These are phyloP conservation scores for Effrenium voratum DNA, from an alignment of 73 alveolate species.

Conservation along the genomic window DNA sequence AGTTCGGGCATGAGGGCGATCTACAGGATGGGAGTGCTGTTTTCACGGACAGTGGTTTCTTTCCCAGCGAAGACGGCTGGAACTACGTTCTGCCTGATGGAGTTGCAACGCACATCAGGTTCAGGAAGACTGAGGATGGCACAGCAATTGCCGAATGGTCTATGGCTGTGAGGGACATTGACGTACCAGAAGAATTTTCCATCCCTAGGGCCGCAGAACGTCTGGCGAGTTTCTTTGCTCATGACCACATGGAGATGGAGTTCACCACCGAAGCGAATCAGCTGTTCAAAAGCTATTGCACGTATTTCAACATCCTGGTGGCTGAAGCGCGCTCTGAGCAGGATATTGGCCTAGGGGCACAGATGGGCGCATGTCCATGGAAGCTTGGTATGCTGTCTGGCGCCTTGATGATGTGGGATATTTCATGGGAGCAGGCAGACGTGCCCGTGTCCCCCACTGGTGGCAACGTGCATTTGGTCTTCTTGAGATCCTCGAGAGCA, in stretches of 20 bases:
- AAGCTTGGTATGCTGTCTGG: background rate
- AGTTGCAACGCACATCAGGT: background rate
- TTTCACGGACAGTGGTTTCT: background rate
- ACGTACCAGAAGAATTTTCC: background rate
- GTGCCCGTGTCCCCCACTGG: no score
- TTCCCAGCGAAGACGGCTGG: background rate
- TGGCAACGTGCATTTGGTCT: background rate
- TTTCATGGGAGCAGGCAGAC: background rate
- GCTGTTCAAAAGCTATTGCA: background rate
- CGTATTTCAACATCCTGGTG: background rate
- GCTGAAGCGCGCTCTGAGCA: constrained; percentile 3
- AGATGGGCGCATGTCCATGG: constrained; percentile 16
- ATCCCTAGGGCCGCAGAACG: background rate
- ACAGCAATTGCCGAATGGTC: background rate
- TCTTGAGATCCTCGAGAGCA: background rate
- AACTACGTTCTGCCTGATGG: background rate
- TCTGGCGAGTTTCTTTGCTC: no score
- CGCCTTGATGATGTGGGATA: background rate
- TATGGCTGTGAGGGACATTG: background rate
- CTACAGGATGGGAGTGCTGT: background rate
- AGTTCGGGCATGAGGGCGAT: background rate
- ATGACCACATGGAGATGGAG: background rate
- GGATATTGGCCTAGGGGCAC: background rate
- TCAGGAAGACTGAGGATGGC: background rate
- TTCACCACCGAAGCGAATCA: background rate